phyloP scores from a whole-genome alignment of 352 stramenopile genomes.

The Pythium aristosporum region DNA sequence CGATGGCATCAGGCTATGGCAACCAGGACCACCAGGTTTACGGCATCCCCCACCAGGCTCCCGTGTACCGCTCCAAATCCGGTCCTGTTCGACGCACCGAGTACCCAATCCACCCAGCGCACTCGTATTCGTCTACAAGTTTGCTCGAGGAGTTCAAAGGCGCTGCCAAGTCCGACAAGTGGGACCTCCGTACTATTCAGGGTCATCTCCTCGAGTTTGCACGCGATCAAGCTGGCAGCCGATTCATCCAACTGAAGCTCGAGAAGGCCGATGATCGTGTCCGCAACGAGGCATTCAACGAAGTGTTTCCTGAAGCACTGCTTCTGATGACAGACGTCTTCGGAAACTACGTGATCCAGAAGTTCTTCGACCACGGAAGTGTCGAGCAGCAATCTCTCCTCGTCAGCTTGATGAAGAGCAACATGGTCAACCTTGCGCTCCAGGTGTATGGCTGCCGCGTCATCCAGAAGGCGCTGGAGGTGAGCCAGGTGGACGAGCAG shows the following conservation, averaged over 20 bases:
- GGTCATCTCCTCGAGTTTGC: constrained; percentile 86
- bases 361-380: constrained; percentile 95
- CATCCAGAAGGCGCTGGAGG: constrained; percentile 93
- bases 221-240: constrained; percentile 80
- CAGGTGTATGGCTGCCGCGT: constrained; percentile 97
- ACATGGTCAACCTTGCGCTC: constrained; percentile 94
- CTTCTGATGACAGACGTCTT: constrained; percentile 94
- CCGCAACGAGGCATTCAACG: constrained; percentile 76
- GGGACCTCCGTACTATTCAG: constrained; percentile 76
- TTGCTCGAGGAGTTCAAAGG: constrained; percentile 84
- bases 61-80: constrained; percentile 21
- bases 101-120: constrained; percentile 46
- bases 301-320: constrained; percentile 80
- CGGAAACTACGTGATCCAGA: constrained; percentile 99
- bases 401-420: constrained; percentile 84
- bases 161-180: constrained; percentile 71
- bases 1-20: constrained; percentile 6
- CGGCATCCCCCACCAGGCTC: constrained; percentile 6
- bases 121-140: constrained; percentile 68
- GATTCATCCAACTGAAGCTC: constrained; percentile 89
- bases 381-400: constrained; percentile 86
- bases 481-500: constrained; percentile 85
- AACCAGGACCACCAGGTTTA: constrained; percentile 19
- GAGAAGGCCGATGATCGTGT: constrained; percentile 77
- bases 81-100: constrained; percentile 16